Evolutionary conservation across 176 grass and related monocot genomes (phyloP).

Genomic region (Rhynchospora pubera): DNA sequence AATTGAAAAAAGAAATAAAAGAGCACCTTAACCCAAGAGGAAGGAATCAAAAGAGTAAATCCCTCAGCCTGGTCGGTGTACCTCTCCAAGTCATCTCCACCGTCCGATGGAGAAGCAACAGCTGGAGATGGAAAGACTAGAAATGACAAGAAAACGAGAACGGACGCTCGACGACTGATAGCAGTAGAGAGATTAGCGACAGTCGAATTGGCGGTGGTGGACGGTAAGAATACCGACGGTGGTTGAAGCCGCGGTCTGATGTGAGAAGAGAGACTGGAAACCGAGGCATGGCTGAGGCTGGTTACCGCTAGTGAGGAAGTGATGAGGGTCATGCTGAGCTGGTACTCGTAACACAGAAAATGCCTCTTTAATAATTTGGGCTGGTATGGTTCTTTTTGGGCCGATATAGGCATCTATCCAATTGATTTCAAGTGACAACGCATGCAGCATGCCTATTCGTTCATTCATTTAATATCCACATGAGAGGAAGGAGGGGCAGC

Average conservation of each 20-base stretch:
- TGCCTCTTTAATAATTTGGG: background rate
- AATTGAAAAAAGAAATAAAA: background rate
- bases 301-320: constrained; percentile 13
- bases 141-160: constrained; percentile 34
- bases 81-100: constrained; percentile 30
- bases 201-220: background rate
- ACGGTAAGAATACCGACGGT: constrained; percentile 8
- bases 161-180: constrained; percentile 28
- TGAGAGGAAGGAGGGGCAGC: no score
- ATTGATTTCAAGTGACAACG: background rate
- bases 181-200: background rate
- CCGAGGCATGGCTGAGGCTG: background rate
- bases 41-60: constrained; percentile 64
- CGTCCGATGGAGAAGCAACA: constrained; percentile 21
- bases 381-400: background rate
- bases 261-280: background rate
- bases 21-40: constrained; percentile 71
- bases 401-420: background rate
- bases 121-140: constrained; percentile 21
- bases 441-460: no score
- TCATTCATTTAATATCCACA: no score
- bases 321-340: constrained; percentile 29
- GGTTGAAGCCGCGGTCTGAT: background rate
- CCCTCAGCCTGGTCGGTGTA: constrained; percentile 58
- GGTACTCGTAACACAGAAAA: background rate